Percentiles rank a stretch among this genome's conserved stretches.
phyloP scores from a whole-genome alignment of 164 flowering plant genomes.

The Vitis rotundifolia region DNA sequence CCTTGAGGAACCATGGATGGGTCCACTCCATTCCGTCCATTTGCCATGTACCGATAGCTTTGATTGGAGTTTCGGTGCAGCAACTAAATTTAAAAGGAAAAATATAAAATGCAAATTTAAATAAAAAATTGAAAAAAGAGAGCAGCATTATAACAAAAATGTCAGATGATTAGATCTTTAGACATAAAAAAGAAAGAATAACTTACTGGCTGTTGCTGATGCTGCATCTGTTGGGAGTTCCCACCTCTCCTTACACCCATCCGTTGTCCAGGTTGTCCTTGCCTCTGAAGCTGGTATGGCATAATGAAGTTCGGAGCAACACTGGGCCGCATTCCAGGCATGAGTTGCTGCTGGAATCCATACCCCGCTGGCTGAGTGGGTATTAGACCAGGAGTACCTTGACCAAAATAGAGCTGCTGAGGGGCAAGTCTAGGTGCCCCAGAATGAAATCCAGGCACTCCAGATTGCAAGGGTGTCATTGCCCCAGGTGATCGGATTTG shows the following conservation, averaged over 20 bases:
- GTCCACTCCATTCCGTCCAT: conserved; percentile 51
- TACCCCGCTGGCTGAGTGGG: conserved; percentile 65
- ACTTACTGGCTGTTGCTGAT: conserved; percentile 22
- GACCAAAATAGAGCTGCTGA: conserved; percentile 71
- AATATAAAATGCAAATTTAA: not conserved
- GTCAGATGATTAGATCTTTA: too few relatives aligned
- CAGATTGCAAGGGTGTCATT: conserved; percentile 50
- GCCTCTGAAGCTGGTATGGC: conserved; percentile 69
- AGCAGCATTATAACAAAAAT: not conserved
- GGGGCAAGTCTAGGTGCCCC: conserved; percentile 61
- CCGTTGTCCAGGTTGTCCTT: conserved; percentile 61
- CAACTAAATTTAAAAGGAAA: conserved; percentile 21
- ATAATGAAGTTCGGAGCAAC: conserved; percentile 58
- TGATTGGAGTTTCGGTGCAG: conserved; percentile 51
- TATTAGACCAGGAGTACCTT: conserved; percentile 55
- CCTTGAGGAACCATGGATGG: conserved; percentile 56
- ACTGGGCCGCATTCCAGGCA: conserved; percentile 72
- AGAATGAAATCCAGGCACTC: conserved; percentile 56
- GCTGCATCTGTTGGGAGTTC: conserved; percentile 50
- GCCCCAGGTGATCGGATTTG: conserved; percentile 53
- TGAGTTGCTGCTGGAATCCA: conserved; percentile 69
- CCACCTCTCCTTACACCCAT: conserved; percentile 60
- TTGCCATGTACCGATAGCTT: conserved; percentile 54
- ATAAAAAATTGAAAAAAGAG: not conserved
- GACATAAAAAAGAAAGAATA: not conserved